Evolutionary conservation across 73 alveolate species (phyloP), one percentile per base, ranked within the genome.

Genomic region (Paramecium biaurelia): DNA sequence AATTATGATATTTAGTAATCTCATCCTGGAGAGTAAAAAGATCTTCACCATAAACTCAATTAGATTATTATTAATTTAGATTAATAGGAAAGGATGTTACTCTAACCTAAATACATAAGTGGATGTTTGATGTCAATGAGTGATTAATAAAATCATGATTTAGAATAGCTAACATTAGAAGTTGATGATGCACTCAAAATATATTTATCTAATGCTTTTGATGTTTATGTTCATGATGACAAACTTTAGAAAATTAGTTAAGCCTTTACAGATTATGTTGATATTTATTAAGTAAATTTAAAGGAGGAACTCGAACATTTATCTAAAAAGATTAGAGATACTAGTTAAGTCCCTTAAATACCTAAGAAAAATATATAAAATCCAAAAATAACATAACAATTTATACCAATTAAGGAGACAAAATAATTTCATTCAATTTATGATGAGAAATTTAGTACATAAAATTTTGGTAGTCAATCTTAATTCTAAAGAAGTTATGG

Each of bases 11-110:
- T n/a, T n/a, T 34, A 74, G 87, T 34, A 41, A 74, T 74, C 87
- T n/a, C 87, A 74, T 74, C 87, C 87, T 5, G 87, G 87, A 1
- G 87, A 74, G n/a, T 35, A 12, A 41, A 74, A 74, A 20, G 87
- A 74, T 28, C 87, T 74, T 34, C 87, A 74, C 35, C 87, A 74
- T 32, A 74, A 74, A 74, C 21, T 74, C 8, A 74, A 74, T 74
- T 37, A 28, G 5, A 74, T 74, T 15, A 74, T 74, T 41, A 2
- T 23, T 37, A 37, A n/a, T 18, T 41, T 74, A 37, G 87, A 74
- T 32, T 11, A 41, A 23, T n/a, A 74, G 11, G 87, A 74, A 20
- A 74, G 35, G 38, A 12, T n/a, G 35, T 37, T 74, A 21, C 34
- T 74, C 18, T 59, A 74, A 12, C 87, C 87, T 10, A 74, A 74